phyloP scores from a whole-genome alignment of 2,329 filamentous ascomycete species.

The Fusarium xylarioides region DNA sequence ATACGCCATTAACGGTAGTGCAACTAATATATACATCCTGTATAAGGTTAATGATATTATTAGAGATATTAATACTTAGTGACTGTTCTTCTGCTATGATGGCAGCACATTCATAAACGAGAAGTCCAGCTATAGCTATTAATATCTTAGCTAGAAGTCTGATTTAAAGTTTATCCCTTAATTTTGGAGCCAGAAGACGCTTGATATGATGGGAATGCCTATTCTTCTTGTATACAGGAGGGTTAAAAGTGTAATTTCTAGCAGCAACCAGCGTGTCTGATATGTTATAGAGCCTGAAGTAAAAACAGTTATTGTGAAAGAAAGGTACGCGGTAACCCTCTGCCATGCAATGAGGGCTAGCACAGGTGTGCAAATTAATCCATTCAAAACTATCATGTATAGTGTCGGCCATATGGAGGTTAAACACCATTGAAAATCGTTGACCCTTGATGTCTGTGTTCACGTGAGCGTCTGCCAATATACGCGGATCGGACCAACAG shows the following conservation, averaged over 20 bases:
- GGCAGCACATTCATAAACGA: conserved; percentile 19
- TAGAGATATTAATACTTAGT: neutral
- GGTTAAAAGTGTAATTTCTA: conserved; percentile 10
- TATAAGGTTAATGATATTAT: neutral
- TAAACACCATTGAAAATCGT: conserved; percentile 1
- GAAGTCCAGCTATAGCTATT: conserved; percentile 5
- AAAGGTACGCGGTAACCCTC: neutral
- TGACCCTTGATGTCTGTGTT: conserved; percentile 5
- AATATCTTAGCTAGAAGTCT: conserved; percentile 19
- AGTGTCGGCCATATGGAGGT: neutral
- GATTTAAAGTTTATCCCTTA: neutral
- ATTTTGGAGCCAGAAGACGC: neutral
- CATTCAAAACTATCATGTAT: neutral
- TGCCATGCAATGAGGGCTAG: neutral
- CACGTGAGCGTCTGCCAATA: neutral
- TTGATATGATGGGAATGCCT: neutral
- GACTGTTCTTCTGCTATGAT: conserved; percentile 13
- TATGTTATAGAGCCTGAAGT: conserved; percentile 7
- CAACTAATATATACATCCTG: conserved; percentile 2
- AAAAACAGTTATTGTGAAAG: conserved; percentile 17
- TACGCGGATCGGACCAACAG: neutral
- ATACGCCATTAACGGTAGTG: conserved; percentile 4
- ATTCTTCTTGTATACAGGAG: neutral
- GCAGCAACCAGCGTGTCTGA: conserved; percentile 13
- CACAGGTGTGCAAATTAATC: conserved; percentile 14